Evolutionary conservation across 108 stramenopile genomes (phyloP).

Genomic region (Phaeodactylum tricornutum): DNA sequence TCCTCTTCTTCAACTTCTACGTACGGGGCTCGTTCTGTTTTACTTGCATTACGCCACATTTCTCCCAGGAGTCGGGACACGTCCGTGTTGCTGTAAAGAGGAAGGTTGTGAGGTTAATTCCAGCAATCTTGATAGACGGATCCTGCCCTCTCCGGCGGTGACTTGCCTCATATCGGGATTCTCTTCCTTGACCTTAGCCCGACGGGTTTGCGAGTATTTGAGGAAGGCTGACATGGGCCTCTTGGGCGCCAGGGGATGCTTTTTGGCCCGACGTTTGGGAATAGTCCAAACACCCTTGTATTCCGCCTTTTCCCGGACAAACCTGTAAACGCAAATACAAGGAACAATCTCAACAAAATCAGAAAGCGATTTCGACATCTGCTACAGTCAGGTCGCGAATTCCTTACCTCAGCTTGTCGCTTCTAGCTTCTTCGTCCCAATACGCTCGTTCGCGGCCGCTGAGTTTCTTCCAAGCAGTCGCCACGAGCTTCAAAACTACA

Average conservation of each 20-base stretch:
- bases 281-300: conserved; percentile 38
- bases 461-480: conserved; percentile 32
- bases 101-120: too few relatives aligned
- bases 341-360: not conserved
- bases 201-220: conserved; percentile 41
- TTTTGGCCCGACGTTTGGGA: conserved; percentile 47
- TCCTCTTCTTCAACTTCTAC: conserved; percentile 38
- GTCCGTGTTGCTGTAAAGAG: conserved; percentile 35
- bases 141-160: too few relatives aligned
- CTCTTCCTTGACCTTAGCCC: conserved; percentile 30
- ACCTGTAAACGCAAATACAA: too few relatives aligned
- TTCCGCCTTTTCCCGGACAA: conserved; percentile 28
- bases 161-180: conserved; percentile 35
- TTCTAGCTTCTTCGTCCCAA: conserved; percentile 50
- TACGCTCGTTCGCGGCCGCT: conserved; percentile 24
- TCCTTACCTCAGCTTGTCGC: conserved; percentile 48
- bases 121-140: too few relatives aligned
- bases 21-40: conserved; percentile 32
- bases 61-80: conserved; percentile 45
- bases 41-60: conserved; percentile 52
- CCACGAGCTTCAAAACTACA: conserved; percentile 17
- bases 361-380: not conserved
- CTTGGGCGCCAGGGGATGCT: conserved; percentile 49
- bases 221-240: conserved; percentile 64
- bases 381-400: too few relatives aligned